phyloP scores from a whole-genome alignment of 345 rosid genomes.

The Aegle marmelos region DNA sequence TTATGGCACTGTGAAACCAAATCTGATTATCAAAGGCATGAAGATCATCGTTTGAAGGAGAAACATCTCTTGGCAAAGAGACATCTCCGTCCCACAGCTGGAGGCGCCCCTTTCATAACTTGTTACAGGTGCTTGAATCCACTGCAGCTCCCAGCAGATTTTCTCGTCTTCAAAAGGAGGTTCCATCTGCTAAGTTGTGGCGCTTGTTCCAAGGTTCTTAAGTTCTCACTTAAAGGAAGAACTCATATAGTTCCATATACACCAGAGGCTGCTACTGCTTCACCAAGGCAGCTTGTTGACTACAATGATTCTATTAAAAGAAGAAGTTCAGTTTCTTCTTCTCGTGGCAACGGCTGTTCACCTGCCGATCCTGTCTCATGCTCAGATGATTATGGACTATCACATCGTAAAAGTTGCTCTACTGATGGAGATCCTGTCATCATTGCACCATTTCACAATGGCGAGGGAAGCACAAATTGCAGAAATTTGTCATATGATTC shows the following conservation, averaged over 20 bases:
- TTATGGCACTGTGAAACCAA: slow-evolving; percentile 33
- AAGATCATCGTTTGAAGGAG: slow-evolving; percentile 40
- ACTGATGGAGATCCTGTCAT: slow-evolving; percentile 28
- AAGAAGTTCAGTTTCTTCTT: slow-evolving; percentile 17
- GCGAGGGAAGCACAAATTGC: slow-evolving; percentile 4
- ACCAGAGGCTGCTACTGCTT: slow-evolving; percentile 22
- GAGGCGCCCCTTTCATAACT: slow-evolving; percentile 75
- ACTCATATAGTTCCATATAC: slow-evolving; percentile 54
- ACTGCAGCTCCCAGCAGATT: slow-evolving; percentile 78
- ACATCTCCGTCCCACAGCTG: slow-evolving; percentile 68
- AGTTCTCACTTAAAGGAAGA: slow-evolving; percentile 57
- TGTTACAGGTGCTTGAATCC: slow-evolving; percentile 55
- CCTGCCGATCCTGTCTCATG: slow-evolving; percentile 27
- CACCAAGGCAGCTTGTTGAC: slow-evolving; percentile 36
- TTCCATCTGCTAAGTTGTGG: slow-evolving; percentile 75
- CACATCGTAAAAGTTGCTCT: slow-evolving; percentile 26
- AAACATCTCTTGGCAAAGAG: slow-evolving; percentile 49
- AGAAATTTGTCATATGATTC: slow-evolving; percentile 18
- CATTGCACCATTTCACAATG: slow-evolving; percentile 17
- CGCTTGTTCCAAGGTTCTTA: slow-evolving; percentile 57
- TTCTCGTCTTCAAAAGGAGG: slow-evolving; percentile 57
- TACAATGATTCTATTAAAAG: slow-evolving; percentile 13
- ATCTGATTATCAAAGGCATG: slow-evolving; percentile 50
- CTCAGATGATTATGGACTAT: slow-evolving; percentile 36
- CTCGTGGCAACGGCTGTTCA: slow-evolving; percentile 16